Conservation (phyloP, 1,284 basidiomycete species). For the Trichosporon faecale region DNA sequence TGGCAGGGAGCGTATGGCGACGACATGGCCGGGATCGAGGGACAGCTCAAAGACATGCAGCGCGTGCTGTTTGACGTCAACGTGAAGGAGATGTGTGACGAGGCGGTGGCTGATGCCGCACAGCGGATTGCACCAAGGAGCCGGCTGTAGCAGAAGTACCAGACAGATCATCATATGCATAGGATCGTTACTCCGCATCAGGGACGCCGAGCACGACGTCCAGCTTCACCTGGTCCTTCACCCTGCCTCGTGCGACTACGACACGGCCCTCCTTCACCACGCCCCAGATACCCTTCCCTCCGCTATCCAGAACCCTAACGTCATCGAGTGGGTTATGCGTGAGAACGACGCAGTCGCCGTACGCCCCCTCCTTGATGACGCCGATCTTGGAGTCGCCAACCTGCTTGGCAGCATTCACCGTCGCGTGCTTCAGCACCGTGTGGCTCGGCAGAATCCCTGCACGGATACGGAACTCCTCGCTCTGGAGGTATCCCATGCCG, state of each 20-base stretch:
- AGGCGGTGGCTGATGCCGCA: neutral
- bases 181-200: slow-evolving; percentile 9
- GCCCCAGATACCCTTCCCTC: slow-evolving; percentile 27
- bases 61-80: slow-evolving; percentile 17
- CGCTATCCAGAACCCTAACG: slow-evolving; percentile 55
- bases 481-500: slow-evolving; percentile 26
- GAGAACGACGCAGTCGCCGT: slow-evolving; percentile 55
- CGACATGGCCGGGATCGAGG: slow-evolving; percentile 23
- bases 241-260: slow-evolving; percentile 22
- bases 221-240: slow-evolving; percentile 17
- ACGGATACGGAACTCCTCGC: slow-evolving; percentile 53
- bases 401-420: slow-evolving; percentile 54
- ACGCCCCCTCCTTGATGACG: slow-evolving; percentile 48
- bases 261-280: slow-evolving; percentile 30
- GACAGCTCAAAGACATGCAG: slow-evolving; percentile 19
- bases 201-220: slow-evolving; percentile 25
- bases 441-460: slow-evolving; percentile 50
- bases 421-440: slow-evolving; percentile 55
- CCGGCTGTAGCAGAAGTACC: neutral
- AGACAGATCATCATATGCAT: neutral
- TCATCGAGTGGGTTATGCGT: slow-evolving; percentile 56
- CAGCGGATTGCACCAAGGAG: neutral
- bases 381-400: slow-evolving; percentile 52
- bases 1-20: slow-evolving; percentile 20
- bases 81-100: slow-evolving; percentile 15